A percentile compares a stretch with the other conserved stretches of the same genome.
These are phyloP conservation scores for Pseudocercospora vitis DNA, from an alignment of 2,329 filamentous ascomycete genomes.

Conservation along the genomic window DNA sequence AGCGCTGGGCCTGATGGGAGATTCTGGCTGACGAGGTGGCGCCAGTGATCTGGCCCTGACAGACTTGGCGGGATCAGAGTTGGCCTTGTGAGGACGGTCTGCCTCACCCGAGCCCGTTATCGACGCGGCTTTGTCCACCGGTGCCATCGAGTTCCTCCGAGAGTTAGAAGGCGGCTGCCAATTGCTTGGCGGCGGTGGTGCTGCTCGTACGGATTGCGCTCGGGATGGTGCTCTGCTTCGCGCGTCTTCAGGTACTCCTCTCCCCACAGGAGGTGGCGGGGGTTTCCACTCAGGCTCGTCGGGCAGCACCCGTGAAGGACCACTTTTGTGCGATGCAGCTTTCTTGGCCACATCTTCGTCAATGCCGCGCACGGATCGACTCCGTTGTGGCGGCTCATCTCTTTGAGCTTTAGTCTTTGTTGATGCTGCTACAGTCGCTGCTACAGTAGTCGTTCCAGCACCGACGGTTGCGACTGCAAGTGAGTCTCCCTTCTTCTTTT, in stretches of 20 bases:
- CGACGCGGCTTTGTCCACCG: not conserved
- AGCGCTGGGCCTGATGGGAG: conserved; percentile 7
- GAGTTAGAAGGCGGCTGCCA: not conserved
- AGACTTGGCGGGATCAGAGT: conserved; percentile 7
- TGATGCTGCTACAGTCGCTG: conserved; percentile 3
- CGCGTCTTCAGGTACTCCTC: not conserved
- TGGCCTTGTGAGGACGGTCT: not conserved
- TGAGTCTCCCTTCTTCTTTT: not conserved
- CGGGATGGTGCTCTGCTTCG: not conserved
- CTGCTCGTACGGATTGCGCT: not conserved
- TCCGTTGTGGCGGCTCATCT: not conserved
- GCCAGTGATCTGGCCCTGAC: conserved; percentile 10
- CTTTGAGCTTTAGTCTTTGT: not conserved
- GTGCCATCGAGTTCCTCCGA: not conserved
- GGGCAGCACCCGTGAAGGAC: not conserved
- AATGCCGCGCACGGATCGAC: not conserved
- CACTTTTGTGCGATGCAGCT: not conserved
- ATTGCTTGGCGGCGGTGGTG: not conserved
- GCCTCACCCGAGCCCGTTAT: not conserved
- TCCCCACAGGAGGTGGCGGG: not conserved
- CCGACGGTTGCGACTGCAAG: not conserved
- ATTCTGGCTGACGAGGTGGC: conserved; percentile 9
- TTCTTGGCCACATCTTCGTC: not conserved
- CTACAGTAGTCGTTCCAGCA: conserved; percentile 10
- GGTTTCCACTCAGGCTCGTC: conserved; percentile 1